A percentile compares a stretch with the other conserved stretches of the same genome.
Evolutionary conservation across 2,329 filamentous ascomycete genomes (phyloP).

Genomic region (Phyllosticta citrichinensis): DNA sequence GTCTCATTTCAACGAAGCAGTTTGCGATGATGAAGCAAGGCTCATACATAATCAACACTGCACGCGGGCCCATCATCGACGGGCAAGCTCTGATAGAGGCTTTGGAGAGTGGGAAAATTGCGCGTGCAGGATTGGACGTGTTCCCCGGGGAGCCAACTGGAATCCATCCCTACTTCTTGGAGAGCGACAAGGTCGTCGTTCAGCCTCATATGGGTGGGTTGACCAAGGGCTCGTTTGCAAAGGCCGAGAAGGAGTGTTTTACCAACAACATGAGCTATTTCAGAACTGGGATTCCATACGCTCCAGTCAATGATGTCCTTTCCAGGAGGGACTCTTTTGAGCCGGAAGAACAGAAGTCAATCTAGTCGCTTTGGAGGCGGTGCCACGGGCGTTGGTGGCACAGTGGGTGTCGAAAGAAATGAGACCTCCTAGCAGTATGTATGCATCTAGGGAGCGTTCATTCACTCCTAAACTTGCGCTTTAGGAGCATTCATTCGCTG

Average conservation of each 20-base stretch:
- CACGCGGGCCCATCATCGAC: conserved; percentile 41
- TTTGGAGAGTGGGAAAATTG: conserved; percentile 37
- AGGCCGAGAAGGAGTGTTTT: conserved; percentile 36
- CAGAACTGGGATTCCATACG: conserved; percentile 27
- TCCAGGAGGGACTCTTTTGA: conserved; percentile 7
- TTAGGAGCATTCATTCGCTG: no score
- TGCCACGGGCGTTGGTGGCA: neutral
- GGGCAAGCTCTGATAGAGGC: conserved; percentile 39
- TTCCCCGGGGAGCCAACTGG: conserved; percentile 35
- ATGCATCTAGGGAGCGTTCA: no score
- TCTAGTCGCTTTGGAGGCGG: neutral
- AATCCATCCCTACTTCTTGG: conserved; percentile 31
- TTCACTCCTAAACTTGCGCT: no score
- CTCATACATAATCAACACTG: conserved; percentile 41
- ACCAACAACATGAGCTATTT: conserved; percentile 37
- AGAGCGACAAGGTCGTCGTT: conserved; percentile 30
- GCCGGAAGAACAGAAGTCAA: neutral
- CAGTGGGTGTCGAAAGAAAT: no score
- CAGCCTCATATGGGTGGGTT: conserved; percentile 38
- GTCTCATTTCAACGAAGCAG: conserved; percentile 31
- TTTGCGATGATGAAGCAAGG: conserved; percentile 41
- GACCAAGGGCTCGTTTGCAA: conserved; percentile 36
- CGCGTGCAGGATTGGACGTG: conserved; percentile 41
- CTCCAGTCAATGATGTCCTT: conserved; percentile 25
- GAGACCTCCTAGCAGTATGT: no score